Percentiles rank a stretch among this genome's conserved stretches.
phyloP scores from a whole-genome alignment of 2,329 filamentous ascomycete genomes.

The Cercospora sp. region DNA sequence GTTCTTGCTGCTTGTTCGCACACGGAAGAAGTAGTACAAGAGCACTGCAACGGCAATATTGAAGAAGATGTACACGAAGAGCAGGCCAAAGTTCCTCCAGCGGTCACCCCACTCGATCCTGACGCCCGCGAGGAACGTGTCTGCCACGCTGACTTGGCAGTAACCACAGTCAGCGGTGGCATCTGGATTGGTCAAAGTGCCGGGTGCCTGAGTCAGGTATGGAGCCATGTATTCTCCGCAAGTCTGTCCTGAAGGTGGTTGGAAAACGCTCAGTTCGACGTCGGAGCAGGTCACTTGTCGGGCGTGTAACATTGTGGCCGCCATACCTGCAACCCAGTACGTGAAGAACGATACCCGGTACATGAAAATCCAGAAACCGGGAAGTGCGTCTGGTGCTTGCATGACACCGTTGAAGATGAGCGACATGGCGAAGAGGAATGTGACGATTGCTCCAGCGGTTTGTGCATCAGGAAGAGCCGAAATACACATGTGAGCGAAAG shows the following conservation, averaged over 20 bases:
- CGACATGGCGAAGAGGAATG: constrained; percentile 48
- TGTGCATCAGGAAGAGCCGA: constrained; percentile 68
- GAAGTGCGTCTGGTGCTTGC: constrained; percentile 58
- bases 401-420: constrained; percentile 59
- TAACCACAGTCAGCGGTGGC: constrained; percentile 52
- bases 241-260: constrained; percentile 44
- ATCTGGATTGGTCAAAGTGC: constrained; percentile 46
- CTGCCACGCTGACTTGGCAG: constrained; percentile 49
- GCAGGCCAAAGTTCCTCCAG: constrained; percentile 70
- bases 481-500: constrained; percentile 73
- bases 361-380: constrained; percentile 78
- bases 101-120: constrained; percentile 50
- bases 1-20: constrained; percentile 39
- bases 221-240: constrained; percentile 48
- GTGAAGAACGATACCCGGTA: constrained; percentile 68
- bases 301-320: constrained; percentile 45
- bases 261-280: constrained; percentile 46
- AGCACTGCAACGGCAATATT: constrained; percentile 61
- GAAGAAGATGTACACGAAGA: constrained; percentile 67
- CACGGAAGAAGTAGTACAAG: constrained; percentile 64
- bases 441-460: constrained; percentile 63
- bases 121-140: constrained; percentile 49
- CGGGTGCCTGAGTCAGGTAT: constrained; percentile 44
- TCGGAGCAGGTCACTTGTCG: constrained; percentile 51
- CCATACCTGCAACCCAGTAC: constrained; percentile 55